Percentiles rank a stretch among this genome's conserved stretches.
Conservation (phyloP, 768 basidiomycete species). For the Coprinopsis cinerea region DNA sequence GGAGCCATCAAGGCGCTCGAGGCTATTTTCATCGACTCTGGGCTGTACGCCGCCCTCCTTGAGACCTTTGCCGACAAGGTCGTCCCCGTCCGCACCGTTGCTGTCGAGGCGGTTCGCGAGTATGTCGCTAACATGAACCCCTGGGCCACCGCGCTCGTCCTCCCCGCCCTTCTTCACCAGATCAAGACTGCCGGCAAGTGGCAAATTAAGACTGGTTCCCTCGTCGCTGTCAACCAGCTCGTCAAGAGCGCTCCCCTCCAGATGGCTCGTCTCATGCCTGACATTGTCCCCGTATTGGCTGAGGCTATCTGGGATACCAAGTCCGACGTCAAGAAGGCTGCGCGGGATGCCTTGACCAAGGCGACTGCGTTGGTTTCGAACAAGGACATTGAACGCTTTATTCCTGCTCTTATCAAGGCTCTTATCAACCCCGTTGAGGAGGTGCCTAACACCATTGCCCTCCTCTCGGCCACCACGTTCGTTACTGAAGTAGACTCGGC, state of each 20-base stretch:
- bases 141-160: constrained; percentile 78
- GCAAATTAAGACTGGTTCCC: constrained; percentile 90
- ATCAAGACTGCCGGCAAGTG: constrained; percentile 96
- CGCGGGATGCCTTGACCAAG: constrained; percentile 90
- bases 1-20: constrained; percentile 81
- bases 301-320: constrained; percentile 99
- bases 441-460: constrained; percentile 89
- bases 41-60: constrained; percentile 80
- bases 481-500: constrained; percentile 98
- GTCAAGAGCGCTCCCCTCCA: constrained; percentile 77
- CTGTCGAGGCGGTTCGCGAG: constrained; percentile 75
- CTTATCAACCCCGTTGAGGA: constrained; percentile 99
- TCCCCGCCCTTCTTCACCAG: constrained; percentile 85
- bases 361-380: constrained; percentile 92
- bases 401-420: constrained; percentile 96
- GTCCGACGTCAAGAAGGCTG: constrained; percentile 97
- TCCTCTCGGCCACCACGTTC: constrained; percentile 98
- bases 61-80: constrained; percentile 95
- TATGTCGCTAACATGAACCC: constrained; percentile 79
- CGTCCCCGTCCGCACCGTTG: constrained; percentile 78
- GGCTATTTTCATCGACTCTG: constrained; percentile 81
- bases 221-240: constrained; percentile 80
- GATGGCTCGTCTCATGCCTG: constrained; percentile 85
- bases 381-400: constrained; percentile 97
- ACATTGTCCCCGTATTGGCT: constrained; percentile 89